Conservation (phyloP, 164 flowering plant genomes). For the Warburgia ugandensis region DNA sequence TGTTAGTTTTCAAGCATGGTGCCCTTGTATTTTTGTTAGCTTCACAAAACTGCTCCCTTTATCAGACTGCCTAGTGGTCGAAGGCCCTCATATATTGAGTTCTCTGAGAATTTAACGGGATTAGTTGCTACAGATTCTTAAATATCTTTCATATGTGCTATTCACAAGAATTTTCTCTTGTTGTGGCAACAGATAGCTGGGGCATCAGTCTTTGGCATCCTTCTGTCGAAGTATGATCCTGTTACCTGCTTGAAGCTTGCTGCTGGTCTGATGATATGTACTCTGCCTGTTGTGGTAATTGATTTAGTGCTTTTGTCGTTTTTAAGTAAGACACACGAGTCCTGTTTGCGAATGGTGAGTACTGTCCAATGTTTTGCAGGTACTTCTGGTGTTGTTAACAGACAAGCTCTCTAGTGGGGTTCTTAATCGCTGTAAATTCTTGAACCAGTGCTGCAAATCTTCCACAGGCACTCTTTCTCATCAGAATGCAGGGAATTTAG, state of each 20-base stretch:
- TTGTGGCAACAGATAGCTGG: conserved; percentile 71
- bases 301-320: background rate
- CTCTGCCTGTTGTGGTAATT: conserved; percentile 77
- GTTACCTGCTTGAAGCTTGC: conserved; percentile 91
- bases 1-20: too few species aligned
- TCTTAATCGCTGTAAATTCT: conserved; percentile 67
- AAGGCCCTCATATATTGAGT: too few species aligned
- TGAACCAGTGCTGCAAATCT: conserved; percentile 29
- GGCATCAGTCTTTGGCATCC: conserved; percentile 84
- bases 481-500: conserved; percentile 31
- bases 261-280: conserved; percentile 66
- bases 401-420: conserved; percentile 87
- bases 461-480: conserved; percentile 13
- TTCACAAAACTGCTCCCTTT: too few species aligned
- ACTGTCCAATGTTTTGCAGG: conserved; percentile 28
- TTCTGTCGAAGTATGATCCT: conserved; percentile 80
- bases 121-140: background rate
- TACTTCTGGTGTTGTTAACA: conserved; percentile 69
- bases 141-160: background rate
- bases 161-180: background rate
- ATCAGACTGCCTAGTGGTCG: too few species aligned
- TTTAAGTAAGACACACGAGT: too few species aligned
- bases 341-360: too few species aligned
- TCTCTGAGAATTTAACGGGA: background rate
- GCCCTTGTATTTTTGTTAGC: too few species aligned